phyloP scores from a whole-genome alignment of 1,284 basidiomycete species.

The Thecaphora thlaspeos region DNA sequence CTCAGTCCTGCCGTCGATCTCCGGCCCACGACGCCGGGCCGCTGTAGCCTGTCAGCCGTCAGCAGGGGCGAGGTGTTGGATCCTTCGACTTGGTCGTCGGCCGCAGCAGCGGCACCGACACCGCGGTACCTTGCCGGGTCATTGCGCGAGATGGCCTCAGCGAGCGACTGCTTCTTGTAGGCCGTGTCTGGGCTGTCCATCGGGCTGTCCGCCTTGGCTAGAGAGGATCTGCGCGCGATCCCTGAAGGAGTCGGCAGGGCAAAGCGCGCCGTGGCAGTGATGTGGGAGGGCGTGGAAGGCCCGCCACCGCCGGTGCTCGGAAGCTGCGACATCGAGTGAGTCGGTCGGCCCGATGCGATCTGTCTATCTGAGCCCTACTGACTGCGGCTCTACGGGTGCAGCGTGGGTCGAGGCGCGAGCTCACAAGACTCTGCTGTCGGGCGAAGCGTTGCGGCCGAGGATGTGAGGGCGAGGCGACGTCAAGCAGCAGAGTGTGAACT shows the following conservation, averaged over 20 bases:
- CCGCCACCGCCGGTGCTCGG: too few relatives aligned
- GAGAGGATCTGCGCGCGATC: conserved; percentile 8
- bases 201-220: conserved; percentile 12
- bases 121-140: conserved; percentile 37
- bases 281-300: neutral
- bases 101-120: neutral
- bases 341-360: neutral
- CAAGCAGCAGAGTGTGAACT: too few relatives aligned
- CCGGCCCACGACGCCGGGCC: conserved; percentile 20
- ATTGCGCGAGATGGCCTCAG: conserved; percentile 36
- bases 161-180: conserved; percentile 32
- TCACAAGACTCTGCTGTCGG: too few relatives aligned
- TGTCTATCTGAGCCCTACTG: too few relatives aligned
- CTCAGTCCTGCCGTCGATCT: conserved; percentile 18
- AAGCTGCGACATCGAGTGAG: neutral
- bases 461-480: too few relatives aligned
- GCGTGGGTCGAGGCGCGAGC: too few relatives aligned
- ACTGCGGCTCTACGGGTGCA: too few relatives aligned
- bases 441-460: too few relatives aligned
- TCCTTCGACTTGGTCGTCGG: conserved; percentile 10
- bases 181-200: conserved; percentile 29
- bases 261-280: conserved; percentile 15
- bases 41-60: conserved; percentile 20
- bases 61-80: conserved; percentile 26
- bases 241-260: conserved; percentile 29